Base-by-base conservation (phyloP, 2,329 filamentous ascomycete species). In the Rhinocladiella mackenziei region DNA sequence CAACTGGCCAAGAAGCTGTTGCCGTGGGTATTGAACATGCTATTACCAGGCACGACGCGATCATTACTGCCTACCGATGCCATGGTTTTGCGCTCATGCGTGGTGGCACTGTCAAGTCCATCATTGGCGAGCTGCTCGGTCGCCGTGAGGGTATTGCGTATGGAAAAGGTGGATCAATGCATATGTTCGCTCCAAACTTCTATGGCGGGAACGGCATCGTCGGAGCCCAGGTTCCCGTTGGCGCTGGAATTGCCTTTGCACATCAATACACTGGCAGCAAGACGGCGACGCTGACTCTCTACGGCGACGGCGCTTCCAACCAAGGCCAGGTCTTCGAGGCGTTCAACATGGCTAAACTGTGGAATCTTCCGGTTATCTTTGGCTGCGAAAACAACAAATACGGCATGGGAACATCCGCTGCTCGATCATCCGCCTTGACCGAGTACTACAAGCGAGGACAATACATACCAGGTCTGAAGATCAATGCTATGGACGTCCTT, bases 321-420 rank as follows among this genome's bases (percentile, higher is more conserved):
- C 92, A 98, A 77, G 92, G 92, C 56, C 92, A 98, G 74, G 92
- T 98, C 60, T 98, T 98, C 63, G 92, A 98, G 78, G 89, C 92
- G 52, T 98, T 94, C 81, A 98, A 98, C 83, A 98, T 98, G 92
- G 92, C 92, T 54, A 97, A 97, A 80, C 83, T 98, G 58, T 98
- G 92, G 92, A 89, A 92, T 61, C 77, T 98, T 35, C 92, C 92
- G 43, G 81, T 89, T 58, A 84, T 98, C 58, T 98, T 98, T 65
- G 89, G 88, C 59, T 98, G 92, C 71, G 92, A 98, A 78, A 98
- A 98, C 81, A 98, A 98, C 85, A 98, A 98, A 75, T 98, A 98
- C 69, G 92, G 92, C 70, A 98, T 98, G 92, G 92, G 92, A 73
- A 98, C 92, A 54, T 86, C 92, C 51, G 91, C 92, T 58, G 84